Evolutionary conservation across 1,284 basidiomycete species (phyloP).

Genomic region (Violaceomyces palustris): DNA sequence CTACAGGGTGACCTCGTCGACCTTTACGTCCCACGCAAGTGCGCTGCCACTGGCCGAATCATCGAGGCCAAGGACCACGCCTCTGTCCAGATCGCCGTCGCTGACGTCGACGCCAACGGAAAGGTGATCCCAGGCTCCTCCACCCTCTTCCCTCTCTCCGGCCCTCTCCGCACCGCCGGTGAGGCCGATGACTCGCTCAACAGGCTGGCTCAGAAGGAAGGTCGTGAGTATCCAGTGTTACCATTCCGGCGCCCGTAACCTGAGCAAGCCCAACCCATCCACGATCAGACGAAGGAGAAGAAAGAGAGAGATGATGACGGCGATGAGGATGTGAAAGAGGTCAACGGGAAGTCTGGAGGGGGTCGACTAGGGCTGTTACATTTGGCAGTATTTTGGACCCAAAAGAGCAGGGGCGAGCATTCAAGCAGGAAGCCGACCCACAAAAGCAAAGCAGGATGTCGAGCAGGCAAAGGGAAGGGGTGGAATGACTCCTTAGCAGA

Average conservation of each 20-base stretch:
- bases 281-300: neutral
- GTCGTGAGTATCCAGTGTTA: constrained; percentile 65
- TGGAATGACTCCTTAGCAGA: too few relatives aligned
- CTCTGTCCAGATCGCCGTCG: constrained; percentile 91
- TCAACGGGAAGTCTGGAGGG: too few relatives aligned
- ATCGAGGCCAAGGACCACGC: constrained; percentile 99
- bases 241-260: neutral
- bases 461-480: too few relatives aligned
- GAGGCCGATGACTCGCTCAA: constrained; percentile 97
- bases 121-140: constrained; percentile 73
- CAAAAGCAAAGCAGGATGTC: too few relatives aligned
- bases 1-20: constrained; percentile 91
- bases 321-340: too few relatives aligned
- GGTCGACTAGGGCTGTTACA: too few relatives aligned
- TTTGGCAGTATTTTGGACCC: too few relatives aligned
- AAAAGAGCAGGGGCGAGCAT: too few relatives aligned
- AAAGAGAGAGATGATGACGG: too few relatives aligned
- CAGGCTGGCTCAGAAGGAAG: constrained; percentile 89
- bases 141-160: constrained; percentile 89
- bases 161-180: constrained; percentile 87
- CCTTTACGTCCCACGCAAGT: constrained; percentile 99
- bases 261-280: neutral
- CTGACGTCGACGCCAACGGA: constrained; percentile 89
- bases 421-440: too few relatives aligned
- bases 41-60: constrained; percentile 71